Evolutionary conservation across 1,284 basidiomycete species (phyloP).

Genomic region (Trichosporon inkin): DNA sequence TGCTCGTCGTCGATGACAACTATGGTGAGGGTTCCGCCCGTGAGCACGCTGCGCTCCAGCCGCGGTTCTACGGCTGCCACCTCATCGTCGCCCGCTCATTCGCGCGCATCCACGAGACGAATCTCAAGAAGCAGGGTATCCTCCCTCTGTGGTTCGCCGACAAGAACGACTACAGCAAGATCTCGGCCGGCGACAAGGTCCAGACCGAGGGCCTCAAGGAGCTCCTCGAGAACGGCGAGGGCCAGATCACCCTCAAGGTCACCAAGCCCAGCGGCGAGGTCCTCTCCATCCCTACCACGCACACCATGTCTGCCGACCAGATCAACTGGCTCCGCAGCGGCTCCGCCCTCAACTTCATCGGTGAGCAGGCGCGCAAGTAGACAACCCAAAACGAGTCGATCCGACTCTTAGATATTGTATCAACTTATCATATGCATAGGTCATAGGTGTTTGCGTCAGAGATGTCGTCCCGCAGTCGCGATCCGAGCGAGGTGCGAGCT

Average conservation of each 20-base stretch:
- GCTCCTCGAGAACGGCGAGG: conserved; percentile 55
- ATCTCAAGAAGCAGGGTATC: conserved; percentile 95
- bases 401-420: conserved; percentile 9
- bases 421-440: conserved; percentile 11
- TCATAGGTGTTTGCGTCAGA: conserved; percentile 6
- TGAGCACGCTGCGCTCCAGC: conserved; percentile 96
- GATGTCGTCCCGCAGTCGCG: background rate
- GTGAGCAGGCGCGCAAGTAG: conserved; percentile 36
- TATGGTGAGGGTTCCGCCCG: conserved; percentile 81
- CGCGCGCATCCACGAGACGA: conserved; percentile 97
- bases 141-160: conserved; percentile 87
- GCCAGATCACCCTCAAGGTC: conserved; percentile 58
- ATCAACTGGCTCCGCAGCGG: conserved; percentile 80
- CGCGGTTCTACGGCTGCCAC: conserved; percentile 85
- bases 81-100: conserved; percentile 87
- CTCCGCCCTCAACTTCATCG: conserved; percentile 69
- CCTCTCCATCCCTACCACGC: conserved; percentile 68
- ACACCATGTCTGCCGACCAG: conserved; percentile 86
- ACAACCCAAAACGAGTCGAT: background rate
- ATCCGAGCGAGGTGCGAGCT: background rate
- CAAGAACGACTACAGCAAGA: conserved; percentile 74
- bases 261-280: conserved; percentile 61
- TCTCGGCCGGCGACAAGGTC: conserved; percentile 71
- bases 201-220: conserved; percentile 59
- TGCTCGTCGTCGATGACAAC: conserved; percentile 90